Percentiles rank a stretch among this genome's conserved stretches.
These are phyloP conservation scores for Heliosperma pusillum DNA, from an alignment of 148 eudicot species.

Conservation along the genomic window DNA sequence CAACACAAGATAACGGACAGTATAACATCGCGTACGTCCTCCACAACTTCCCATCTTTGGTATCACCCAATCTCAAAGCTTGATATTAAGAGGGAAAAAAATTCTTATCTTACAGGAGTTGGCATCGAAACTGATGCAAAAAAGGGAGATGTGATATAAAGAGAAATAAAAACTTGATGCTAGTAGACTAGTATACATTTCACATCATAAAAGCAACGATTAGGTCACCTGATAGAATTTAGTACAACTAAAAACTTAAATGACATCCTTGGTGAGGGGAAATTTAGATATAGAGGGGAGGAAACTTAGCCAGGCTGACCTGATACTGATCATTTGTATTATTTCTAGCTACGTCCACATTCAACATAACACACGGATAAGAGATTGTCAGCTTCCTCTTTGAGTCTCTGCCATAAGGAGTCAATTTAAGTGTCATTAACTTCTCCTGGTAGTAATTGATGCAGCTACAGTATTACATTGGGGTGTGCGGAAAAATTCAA, in stretches of 20 bases:
- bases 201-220: not conserved
- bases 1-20: not conserved
- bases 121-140: not conserved
- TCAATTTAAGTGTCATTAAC: conserved; percentile 7
- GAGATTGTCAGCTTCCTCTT: conserved; percentile 95
- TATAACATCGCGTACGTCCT: not conserved
- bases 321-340: conserved; percentile 98
- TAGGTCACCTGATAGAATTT: not conserved
- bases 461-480: not conserved
- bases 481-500: not conserved
- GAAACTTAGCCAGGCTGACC: conserved; percentile 39
- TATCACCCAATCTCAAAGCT: not conserved
- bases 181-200: not conserved
- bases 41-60: not conserved
- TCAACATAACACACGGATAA: conserved; percentile 98
- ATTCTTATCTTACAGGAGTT: not conserved
- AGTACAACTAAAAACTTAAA: not conserved
- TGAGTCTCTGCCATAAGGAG: conserved; percentile 52
- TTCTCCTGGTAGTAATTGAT: not conserved
- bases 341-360: conserved; percentile 94
- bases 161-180: not conserved
- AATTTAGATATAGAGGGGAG: not conserved
- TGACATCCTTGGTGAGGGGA: not conserved
- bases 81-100: not conserved
- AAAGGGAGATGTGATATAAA: not conserved